These are phyloP conservation scores for Chrysosporium keratinophilum DNA, from an alignment of 2,329 filamentous ascomycete genomes.

Conservation along the genomic window DNA sequence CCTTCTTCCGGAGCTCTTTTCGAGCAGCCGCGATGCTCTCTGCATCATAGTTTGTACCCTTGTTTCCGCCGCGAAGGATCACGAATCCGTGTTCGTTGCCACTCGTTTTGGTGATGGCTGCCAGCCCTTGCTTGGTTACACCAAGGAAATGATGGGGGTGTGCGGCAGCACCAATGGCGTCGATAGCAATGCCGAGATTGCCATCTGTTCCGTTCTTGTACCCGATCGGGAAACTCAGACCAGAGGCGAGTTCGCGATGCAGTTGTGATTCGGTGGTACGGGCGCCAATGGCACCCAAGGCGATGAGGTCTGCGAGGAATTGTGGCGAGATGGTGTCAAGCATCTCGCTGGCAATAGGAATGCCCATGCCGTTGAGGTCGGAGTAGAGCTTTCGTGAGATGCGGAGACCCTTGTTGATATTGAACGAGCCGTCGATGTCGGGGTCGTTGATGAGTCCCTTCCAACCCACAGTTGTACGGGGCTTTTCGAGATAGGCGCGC, in stretches of 20 bases:
- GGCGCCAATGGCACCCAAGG: slow-evolving; percentile 87
- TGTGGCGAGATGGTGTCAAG: slow-evolving; percentile 97
- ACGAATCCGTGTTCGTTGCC: slow-evolving; percentile 98
- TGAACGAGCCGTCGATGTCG: slow-evolving; percentile 91
- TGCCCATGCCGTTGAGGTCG: slow-evolving; percentile 73
- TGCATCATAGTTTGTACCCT: slow-evolving; percentile 87
- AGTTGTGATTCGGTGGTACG: slow-evolving; percentile 94
- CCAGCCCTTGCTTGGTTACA: slow-evolving; percentile 93
- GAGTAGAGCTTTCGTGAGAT: slow-evolving; percentile 89
- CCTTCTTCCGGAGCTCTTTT: slow-evolving; percentile 69
- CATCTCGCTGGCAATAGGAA: slow-evolving; percentile 97
- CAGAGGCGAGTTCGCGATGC: slow-evolving; percentile 89
- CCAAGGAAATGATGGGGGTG: slow-evolving; percentile 86
- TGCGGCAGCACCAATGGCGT: slow-evolving; percentile 70
- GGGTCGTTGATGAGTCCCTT: slow-evolving; percentile 99
- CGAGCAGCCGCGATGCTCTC: slow-evolving; percentile 70
- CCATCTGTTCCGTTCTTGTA: slow-evolving; percentile 99
- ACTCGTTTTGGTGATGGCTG: slow-evolving; percentile 82
- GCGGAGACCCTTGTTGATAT: slow-evolving; percentile 96
- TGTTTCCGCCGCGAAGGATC: slow-evolving; percentile 82
- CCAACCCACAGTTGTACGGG: slow-evolving; percentile 95
- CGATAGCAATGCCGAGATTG: slow-evolving; percentile 78
- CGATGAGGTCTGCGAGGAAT: slow-evolving; percentile 93
- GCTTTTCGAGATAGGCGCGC: slow-evolving; percentile 98
- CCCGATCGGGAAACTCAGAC: slow-evolving; percentile 91